Conservation (phyloP, 768 basidiomycete species). For the Russula virescens region DNA sequence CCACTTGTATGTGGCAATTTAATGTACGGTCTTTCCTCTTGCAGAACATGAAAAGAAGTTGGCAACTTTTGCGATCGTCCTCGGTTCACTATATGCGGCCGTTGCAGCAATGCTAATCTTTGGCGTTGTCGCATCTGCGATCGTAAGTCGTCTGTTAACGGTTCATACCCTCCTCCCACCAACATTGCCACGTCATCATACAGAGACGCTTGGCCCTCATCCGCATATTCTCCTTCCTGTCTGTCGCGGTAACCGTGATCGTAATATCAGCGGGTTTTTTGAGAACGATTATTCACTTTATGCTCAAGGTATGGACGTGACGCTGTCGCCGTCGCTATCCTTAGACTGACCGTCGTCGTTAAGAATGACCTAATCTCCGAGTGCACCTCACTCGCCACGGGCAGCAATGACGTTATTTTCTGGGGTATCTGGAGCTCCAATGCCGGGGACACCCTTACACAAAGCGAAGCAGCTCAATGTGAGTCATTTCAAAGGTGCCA, state of each 20-base stretch:
- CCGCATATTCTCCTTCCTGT: conserved; percentile 51
- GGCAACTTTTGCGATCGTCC: conserved; percentile 48
- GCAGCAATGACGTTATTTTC: conserved; percentile 30
- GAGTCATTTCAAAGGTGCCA: conserved; percentile 23
- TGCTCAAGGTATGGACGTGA: conserved; percentile 47
- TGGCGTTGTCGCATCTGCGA: conserved; percentile 46
- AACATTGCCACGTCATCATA: not conserved
- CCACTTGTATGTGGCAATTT: not conserved
- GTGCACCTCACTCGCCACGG: conserved; percentile 41
- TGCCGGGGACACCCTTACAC: conserved; percentile 23
- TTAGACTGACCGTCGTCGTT: not conserved
- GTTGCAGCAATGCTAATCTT: conserved; percentile 49
- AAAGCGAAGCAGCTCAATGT: conserved; percentile 45
- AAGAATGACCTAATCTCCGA: conserved; percentile 55
- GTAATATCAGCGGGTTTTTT: conserved; percentile 49
- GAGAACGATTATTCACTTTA: conserved; percentile 59
- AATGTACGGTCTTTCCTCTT: conserved; percentile 16
- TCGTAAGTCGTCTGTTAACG: conserved; percentile 37
- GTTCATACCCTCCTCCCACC: not conserved
- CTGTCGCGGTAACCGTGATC: conserved; percentile 42
- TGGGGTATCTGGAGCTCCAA: conserved; percentile 31
- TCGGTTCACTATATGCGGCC: conserved; percentile 53
- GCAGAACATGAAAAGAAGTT: conserved; percentile 41
- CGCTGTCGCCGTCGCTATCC: not conserved
- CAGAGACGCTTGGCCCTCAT: conserved; percentile 51